These are phyloP conservation scores for Rusavskia elegans DNA, from an alignment of 495 filamentous ascomycete species.

Conservation along the genomic window DNA sequence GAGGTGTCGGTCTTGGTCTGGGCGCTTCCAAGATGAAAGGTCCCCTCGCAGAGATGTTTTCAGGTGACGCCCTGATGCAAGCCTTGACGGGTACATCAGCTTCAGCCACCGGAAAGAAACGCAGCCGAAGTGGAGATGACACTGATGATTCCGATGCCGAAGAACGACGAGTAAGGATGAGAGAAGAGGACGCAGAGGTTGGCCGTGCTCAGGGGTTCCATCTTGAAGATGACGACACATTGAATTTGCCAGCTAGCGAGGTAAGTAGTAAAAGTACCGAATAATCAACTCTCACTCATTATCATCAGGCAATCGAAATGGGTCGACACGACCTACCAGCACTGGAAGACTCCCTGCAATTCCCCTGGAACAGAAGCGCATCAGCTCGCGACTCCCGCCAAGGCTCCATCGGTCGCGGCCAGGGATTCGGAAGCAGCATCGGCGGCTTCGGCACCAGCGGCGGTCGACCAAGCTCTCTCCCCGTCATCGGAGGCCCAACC, in stretches of 20 bases:
- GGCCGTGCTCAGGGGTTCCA: slow-evolving; percentile 22
- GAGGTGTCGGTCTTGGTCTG: slow-evolving; percentile 36
- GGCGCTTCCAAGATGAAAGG: slow-evolving; percentile 21
- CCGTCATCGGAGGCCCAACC: background rate
- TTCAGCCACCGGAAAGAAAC: slow-evolving; percentile 21
- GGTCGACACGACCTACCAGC: slow-evolving; percentile 41
- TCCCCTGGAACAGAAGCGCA: slow-evolving; percentile 58
- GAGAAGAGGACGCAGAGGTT: slow-evolving; percentile 24
- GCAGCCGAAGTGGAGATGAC: slow-evolving; percentile 19
- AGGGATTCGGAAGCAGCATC: slow-evolving; percentile 17
- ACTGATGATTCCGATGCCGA: slow-evolving; percentile 21
- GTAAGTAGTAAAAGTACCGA: slow-evolving; percentile 6
- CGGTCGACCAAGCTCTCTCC: slow-evolving; percentile 9
- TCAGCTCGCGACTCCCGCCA: slow-evolving; percentile 35
- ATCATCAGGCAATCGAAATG: slow-evolving; percentile 35
- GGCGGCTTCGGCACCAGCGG: slow-evolving; percentile 15
- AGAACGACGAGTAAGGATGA: slow-evolving; percentile 29
- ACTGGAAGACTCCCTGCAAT: slow-evolving; percentile 43
- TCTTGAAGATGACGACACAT: slow-evolving; percentile 21
- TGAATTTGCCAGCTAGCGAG: slow-evolving; percentile 14
- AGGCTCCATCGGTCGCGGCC: slow-evolving; percentile 17
- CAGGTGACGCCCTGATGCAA: slow-evolving; percentile 35
- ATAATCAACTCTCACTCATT: background rate
- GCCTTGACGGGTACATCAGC: slow-evolving; percentile 21
- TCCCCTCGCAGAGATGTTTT: slow-evolving; percentile 34